phyloP scores from a whole-genome alignment of 805 yeast species.

The Yamadazyma endophytica region DNA sequence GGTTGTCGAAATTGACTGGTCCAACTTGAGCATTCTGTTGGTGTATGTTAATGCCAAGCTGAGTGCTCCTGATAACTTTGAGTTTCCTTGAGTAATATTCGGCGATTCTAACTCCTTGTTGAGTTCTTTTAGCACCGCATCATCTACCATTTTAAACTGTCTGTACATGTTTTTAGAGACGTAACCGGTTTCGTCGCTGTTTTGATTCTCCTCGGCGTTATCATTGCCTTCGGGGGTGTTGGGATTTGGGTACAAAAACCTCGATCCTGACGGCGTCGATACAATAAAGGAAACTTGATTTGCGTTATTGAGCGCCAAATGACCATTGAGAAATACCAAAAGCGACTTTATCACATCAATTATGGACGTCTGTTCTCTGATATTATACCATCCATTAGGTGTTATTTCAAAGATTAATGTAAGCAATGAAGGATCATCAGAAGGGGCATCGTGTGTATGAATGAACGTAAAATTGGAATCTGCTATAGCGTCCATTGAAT shows the following conservation, averaged over 20 bases:
- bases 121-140: constrained; percentile 59
- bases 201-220: constrained; percentile 6
- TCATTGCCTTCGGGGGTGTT: constrained; percentile 4
- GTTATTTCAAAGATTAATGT: constrained; percentile 76
- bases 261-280: constrained; percentile 66
- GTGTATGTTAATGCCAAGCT: constrained; percentile 79
- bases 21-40: constrained; percentile 56
- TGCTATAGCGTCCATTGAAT: constrained; percentile 65
- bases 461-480: constrained; percentile 49
- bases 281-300: constrained; percentile 81
- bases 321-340: constrained; percentile 80
- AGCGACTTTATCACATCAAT: constrained; percentile 61
- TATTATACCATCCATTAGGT: constrained; percentile 61
- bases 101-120: constrained; percentile 40
- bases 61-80: constrained; percentile 66
- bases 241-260: constrained; percentile 62
- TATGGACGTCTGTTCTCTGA: constrained; percentile 45
- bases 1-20: constrained; percentile 41
- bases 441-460: constrained; percentile 18
- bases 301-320: constrained; percentile 76
- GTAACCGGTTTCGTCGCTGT: constrained; percentile 14
- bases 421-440: constrained; percentile 65
- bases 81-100: constrained; percentile 5
- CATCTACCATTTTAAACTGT: constrained; percentile 78
- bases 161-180: constrained; percentile 70